These are phyloP conservation scores for Ascochyta koolunga DNA, from an alignment of 2,329 filamentous ascomycete species.

Conservation along the genomic window DNA sequence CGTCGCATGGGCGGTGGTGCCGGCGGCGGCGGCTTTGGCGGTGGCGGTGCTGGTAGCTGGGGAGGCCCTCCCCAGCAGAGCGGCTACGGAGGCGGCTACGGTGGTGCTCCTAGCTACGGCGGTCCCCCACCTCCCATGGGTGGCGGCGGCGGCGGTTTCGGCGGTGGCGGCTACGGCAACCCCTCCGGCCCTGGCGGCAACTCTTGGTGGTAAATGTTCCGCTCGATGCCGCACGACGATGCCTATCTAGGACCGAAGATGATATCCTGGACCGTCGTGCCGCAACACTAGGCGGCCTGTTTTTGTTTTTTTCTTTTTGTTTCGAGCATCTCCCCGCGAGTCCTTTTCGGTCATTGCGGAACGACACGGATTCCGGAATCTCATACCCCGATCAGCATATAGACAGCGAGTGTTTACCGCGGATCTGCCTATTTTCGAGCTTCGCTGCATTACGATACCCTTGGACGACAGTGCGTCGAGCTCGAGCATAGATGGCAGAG, in stretches of 20 bases:
- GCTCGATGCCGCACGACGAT: conserved; percentile 25
- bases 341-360: conserved; percentile 42
- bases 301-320: conserved; percentile 35
- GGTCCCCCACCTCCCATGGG: conserved; percentile 61
- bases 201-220: conserved; percentile 67
- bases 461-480: conserved; percentile 44
- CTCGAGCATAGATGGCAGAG: conserved; percentile 46
- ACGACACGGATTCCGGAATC: conserved; percentile 50
- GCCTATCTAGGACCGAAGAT: conserved; percentile 37
- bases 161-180: conserved; percentile 69
- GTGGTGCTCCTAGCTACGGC: conserved; percentile 62
- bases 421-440: conserved; percentile 50
- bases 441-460: conserved; percentile 48
- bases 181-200: conserved; percentile 67
- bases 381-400: conserved; percentile 58
- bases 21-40: conserved; percentile 64
- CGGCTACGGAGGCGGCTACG: conserved; percentile 47
- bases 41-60: conserved; percentile 54
- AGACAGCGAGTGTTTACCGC: conserved; percentile 58
- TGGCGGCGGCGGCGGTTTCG: conserved; percentile 51
- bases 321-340: conserved; percentile 40
- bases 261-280: conserved; percentile 34
- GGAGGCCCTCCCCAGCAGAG: conserved; percentile 41
- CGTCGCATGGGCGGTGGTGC: conserved; percentile 63
- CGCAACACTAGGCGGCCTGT: conserved; percentile 21